phyloP scores from a whole-genome alignment of 2,329 filamentous ascomycete species.

The Dothidotthia symphoricarpi region DNA sequence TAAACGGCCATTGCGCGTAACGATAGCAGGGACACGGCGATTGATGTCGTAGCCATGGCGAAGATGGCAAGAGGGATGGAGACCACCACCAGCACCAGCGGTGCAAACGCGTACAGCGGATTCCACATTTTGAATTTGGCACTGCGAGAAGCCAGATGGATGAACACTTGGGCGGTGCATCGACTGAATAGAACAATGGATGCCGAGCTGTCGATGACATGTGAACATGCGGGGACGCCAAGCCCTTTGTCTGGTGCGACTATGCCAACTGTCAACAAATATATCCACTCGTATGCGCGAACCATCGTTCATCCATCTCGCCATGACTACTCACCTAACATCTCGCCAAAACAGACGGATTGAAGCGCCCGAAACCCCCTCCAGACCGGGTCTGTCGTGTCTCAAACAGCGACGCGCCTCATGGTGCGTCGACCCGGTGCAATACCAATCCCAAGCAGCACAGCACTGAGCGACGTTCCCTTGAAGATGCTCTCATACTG shows the following conservation, averaged over 20 bases:
- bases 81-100: conserved; percentile 38
- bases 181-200: conserved; percentile 1
- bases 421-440: conserved; percentile 20
- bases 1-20: conserved; percentile 45
- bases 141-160: conserved; percentile 13
- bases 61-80: conserved; percentile 43
- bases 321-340: too few species aligned
- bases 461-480: conserved; percentile 31
- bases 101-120: conserved; percentile 35
- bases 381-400: background rate
- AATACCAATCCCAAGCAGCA: conserved; percentile 27
- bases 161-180: conserved; percentile 10
- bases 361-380: background rate
- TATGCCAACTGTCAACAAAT: too few species aligned
- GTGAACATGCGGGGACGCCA: conserved; percentile 18
- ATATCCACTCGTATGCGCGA: too few species aligned
- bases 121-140: conserved; percentile 25
- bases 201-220: conserved; percentile 10
- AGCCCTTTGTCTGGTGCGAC: conserved; percentile 3
- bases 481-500: conserved; percentile 43
- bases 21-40: conserved; percentile 41
- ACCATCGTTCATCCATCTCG: too few species aligned
- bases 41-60: conserved; percentile 40
- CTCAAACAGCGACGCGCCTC: conserved; percentile 7
- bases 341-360: too few species aligned